Base-by-base conservation (phyloP, 1,284 basidiomycete species). In the Caloboletus firmus region DNA sequence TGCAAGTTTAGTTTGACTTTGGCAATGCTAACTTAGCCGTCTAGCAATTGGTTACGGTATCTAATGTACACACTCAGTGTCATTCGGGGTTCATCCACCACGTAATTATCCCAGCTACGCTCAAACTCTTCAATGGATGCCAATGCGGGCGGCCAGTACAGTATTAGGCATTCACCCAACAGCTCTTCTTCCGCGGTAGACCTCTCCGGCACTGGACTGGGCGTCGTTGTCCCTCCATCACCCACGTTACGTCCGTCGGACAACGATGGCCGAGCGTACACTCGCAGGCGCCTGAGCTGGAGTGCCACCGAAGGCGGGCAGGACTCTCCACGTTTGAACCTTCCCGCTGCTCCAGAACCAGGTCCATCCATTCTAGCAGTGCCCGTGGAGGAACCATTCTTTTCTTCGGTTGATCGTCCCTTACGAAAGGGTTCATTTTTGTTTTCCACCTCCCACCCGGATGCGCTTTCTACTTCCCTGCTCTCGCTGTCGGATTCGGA, bases 221-320 rank as follows among this genome's bases (percentile, higher is more conserved):
- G 63, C 57, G 65, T 69, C 44, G 74, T 74, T 36, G 73, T 76
- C 28, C 74, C 79, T 17, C 62, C 68, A 28, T 82, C 83, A 13
- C 81, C 83, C 26, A 72, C 80, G n/a, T 70, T 82, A 43, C 70
- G 72, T 30, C 73, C 80, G 26, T 74, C 76, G 4, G 76, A 79
- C 59, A 72, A 71, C 3, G 39, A 44, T 41, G 58, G 61, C 35
- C 50, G 45, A 48, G 68, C 68, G 24, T 70, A 76, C 58, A 62
- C 83, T 44, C 76, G 83, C 53, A 72, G 82, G 51, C 74, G 84
- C 54, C 71, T 74, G 6, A 86, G 83, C 63, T 83, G 85, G 82
- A 79, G 80, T 28, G 73, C 75, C 46, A 60, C 72, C 49, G 76
- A 79, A 56, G 59, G 61, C 40, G 74, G 72, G 52, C 74, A 74